Conservation (phyloP, 2,329 filamentous ascomycete species). For the Colletotrichum lupini region DNA sequence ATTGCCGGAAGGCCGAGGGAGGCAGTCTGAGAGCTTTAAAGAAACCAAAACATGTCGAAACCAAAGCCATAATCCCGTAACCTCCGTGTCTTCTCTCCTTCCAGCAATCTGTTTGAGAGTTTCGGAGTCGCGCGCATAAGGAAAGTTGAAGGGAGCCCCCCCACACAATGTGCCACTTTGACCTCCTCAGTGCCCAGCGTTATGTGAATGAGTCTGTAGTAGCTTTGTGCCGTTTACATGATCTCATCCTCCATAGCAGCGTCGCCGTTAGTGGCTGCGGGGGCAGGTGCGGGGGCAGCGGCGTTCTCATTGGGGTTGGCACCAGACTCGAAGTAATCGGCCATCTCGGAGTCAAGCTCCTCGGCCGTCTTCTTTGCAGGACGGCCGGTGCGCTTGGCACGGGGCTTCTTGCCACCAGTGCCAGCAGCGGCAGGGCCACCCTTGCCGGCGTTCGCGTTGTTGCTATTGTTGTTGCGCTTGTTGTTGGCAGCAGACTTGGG, state of each 20-base stretch:
- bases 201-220: constrained; percentile 5
- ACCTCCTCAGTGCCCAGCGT: not conserved
- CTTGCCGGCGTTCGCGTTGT: constrained; percentile 54
- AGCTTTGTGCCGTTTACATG: constrained; percentile 47
- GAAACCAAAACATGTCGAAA: constrained; percentile 30
- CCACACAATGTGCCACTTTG: not conserved
- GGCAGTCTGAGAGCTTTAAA: constrained; percentile 29
- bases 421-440: constrained; percentile 55
- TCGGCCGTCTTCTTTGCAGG: constrained; percentile 89
- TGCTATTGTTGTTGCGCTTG: constrained; percentile 68
- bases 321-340: constrained; percentile 82
- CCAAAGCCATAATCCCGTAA: constrained; percentile 26
- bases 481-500: constrained; percentile 83
- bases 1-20: constrained; percentile 19
- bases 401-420: constrained; percentile 64
- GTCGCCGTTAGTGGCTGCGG: constrained; percentile 60
- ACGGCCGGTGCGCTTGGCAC: constrained; percentile 68
- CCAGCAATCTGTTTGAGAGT: constrained; percentile 26
- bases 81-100: constrained; percentile 22
- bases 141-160: constrained; percentile 23
- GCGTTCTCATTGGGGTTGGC: constrained; percentile 55
- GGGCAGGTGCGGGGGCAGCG: constrained; percentile 59
- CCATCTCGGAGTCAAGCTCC: constrained; percentile 97
- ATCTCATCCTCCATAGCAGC: constrained; percentile 77
- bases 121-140: constrained; percentile 21